These are phyloP conservation scores for Aspergillus sp. DNA, from an alignment of 2,329 filamentous ascomycete genomes.

Conservation along the genomic window DNA sequence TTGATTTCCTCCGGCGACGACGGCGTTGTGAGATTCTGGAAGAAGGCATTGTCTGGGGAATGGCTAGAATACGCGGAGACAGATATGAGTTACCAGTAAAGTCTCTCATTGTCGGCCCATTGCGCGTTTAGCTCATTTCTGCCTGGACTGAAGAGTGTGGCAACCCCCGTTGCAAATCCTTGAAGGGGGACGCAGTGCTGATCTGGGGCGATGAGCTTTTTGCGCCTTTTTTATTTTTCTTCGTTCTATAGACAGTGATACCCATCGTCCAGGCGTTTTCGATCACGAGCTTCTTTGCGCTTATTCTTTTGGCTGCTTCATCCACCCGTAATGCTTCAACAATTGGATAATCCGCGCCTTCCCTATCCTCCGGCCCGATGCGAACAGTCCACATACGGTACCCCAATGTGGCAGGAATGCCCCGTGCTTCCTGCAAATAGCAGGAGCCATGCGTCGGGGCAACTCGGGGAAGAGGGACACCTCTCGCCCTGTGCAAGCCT, in stretches of 20 bases:
- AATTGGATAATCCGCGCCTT: background rate
- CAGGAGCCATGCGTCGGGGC: background rate
- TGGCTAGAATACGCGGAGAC: constrained; percentile 52
- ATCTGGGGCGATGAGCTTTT: background rate
- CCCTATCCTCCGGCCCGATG: background rate
- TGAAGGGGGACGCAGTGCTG: background rate
- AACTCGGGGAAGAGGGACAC: background rate
- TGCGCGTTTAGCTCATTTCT: background rate
- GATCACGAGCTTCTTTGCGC: background rate
- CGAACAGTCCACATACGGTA: background rate
- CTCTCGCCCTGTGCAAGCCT: background rate
- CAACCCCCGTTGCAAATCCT: background rate
- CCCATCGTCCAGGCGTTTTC: constrained; percentile 21
- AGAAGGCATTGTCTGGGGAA: constrained; percentile 47
- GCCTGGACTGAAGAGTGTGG: background rate
- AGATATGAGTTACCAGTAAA: constrained; percentile 41
- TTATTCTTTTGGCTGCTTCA: background rate
- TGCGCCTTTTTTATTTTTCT: constrained; percentile 11
- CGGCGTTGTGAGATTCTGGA: constrained; percentile 49
- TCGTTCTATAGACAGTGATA: constrained; percentile 28
- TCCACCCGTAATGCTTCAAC: background rate
- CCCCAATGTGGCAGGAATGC: background rate
- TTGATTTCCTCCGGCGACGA: constrained; percentile 51
- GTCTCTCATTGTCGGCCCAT: background rate
- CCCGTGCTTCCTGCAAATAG: background rate